These are phyloP conservation scores for Cryptosporidium felis DNA, from an alignment of 169 alveolate genomes.

Conservation along the genomic window DNA sequence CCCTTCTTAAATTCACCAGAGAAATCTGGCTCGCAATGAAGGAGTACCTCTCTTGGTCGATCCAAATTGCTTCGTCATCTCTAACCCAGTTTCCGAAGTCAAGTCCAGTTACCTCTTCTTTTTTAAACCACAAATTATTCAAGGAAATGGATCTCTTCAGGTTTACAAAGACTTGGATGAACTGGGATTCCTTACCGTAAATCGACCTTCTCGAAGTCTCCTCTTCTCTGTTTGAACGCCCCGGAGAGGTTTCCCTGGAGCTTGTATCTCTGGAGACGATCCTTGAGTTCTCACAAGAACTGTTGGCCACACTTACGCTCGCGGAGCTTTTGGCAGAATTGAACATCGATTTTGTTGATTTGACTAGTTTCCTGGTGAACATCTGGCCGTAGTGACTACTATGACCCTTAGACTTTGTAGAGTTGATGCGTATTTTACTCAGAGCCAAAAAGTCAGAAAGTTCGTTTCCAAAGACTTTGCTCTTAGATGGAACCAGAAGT, in stretches of 20 bases:
- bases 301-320: background rate
- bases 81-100: background rate
- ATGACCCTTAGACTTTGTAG: background rate
- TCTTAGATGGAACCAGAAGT: background rate
- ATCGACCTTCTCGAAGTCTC: background rate
- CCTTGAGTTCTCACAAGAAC: background rate
- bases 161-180: background rate
- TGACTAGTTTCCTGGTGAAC: background rate
- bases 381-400: background rate
- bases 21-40: constrained; percentile 6
- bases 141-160: constrained; percentile 11
- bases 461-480: constrained; percentile 11
- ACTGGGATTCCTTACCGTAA: background rate
- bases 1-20: constrained; percentile 21
- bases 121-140: constrained; percentile 36
- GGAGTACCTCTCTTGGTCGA: constrained; percentile 14
- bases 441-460: background rate
- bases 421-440: constrained; percentile 26
- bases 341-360: constrained; percentile 22
- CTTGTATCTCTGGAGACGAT: background rate
- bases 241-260: background rate
- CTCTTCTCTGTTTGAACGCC: background rate
- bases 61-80: constrained; percentile 3
- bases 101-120: background rate
- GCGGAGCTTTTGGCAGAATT: background rate